Evolutionary conservation across 768 basidiomycete species (phyloP).

Genomic region (Kwoniella dejecticola): DNA sequence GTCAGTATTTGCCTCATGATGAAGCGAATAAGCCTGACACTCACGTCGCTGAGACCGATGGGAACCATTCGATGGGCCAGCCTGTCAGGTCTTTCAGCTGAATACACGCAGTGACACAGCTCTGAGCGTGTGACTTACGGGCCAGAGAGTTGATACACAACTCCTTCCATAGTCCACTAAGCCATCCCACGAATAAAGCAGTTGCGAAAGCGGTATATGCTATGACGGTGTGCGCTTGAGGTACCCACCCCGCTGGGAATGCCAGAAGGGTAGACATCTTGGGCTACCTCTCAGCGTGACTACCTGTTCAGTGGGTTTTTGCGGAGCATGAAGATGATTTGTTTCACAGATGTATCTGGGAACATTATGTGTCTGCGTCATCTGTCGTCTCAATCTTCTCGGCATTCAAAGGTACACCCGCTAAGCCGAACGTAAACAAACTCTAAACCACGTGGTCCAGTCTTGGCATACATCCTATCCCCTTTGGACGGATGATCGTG

Average conservation of each 20-base stretch:
- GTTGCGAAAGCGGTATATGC: conserved; percentile 67
- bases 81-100: conserved; percentile 54
- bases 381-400: too few relatives aligned
- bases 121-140: conserved; percentile 15
- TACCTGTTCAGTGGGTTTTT: neutral
- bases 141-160: conserved; percentile 78
- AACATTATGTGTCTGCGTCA: too few relatives aligned
- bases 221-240: conserved; percentile 67
- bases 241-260: conserved; percentile 63
- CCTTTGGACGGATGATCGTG: too few relatives aligned
- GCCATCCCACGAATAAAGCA: conserved; percentile 67
- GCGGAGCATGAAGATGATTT: too few relatives aligned
- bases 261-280: conserved; percentile 38
- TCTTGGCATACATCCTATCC: too few relatives aligned
- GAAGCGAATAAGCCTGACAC: conserved; percentile 17
- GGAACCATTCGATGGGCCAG: conserved; percentile 87
- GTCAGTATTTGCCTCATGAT: too few relatives aligned
- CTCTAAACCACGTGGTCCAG: too few relatives aligned
- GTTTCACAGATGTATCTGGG: too few relatives aligned
- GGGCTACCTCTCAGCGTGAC: neutral
- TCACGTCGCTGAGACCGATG: conserved; percentile 65
- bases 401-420: too few relatives aligned
- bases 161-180: conserved; percentile 71
- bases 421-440: too few relatives aligned
- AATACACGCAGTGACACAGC: neutral